These are phyloP conservation scores for Ceratocystiopsis sp. DNA, from an alignment of 2,329 filamentous ascomycete genomes.

Conservation along the genomic window DNA sequence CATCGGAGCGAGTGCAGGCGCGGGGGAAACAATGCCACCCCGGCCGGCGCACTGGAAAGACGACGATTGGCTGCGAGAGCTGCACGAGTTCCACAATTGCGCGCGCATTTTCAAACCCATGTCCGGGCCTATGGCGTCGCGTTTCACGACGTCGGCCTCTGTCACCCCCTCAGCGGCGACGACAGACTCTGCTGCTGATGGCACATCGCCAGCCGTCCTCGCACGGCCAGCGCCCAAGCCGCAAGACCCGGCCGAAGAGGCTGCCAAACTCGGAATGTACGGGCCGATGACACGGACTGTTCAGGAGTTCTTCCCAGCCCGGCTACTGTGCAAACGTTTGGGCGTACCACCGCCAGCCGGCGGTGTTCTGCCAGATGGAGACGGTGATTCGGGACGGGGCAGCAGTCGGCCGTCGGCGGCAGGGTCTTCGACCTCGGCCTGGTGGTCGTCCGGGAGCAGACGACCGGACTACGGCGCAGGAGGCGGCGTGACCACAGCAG, in stretches of 20 bases:
- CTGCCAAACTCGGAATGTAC: conserved; percentile 84
- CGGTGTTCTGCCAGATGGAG: conserved; percentile 35
- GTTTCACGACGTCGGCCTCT: conserved; percentile 62
- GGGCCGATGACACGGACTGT: conserved; percentile 66
- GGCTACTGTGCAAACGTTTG: conserved; percentile 87
- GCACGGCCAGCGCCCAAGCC: conserved; percentile 35
- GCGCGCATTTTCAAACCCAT: conserved; percentile 74
- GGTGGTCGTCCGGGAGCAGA: no score
- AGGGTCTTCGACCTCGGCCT: no score
- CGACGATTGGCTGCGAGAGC: conserved; percentile 66
- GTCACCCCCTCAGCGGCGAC: conserved; percentile 3
- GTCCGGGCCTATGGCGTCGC: conserved; percentile 79
- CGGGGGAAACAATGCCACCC: conserved; percentile 26
- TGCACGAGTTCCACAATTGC: conserved; percentile 54
- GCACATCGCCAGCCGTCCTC: conserved; percentile 19
- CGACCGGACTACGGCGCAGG: no score
- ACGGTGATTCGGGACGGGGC: conserved; percentile 10
- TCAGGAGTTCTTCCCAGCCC: conserved; percentile 59
- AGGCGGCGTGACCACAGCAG: no score
- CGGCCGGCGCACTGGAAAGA: conserved; percentile 28
- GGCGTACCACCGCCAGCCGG: conserved; percentile 65
- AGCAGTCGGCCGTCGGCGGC: background rate
- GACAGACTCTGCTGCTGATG: conserved; percentile 1
- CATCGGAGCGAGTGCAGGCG: conserved; percentile 23
- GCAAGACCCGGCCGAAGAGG: conserved; percentile 66